These are phyloP conservation scores for Fusarium veterinarium DNA, from an alignment of 2,329 filamentous ascomycete species.

Conservation along the genomic window DNA sequence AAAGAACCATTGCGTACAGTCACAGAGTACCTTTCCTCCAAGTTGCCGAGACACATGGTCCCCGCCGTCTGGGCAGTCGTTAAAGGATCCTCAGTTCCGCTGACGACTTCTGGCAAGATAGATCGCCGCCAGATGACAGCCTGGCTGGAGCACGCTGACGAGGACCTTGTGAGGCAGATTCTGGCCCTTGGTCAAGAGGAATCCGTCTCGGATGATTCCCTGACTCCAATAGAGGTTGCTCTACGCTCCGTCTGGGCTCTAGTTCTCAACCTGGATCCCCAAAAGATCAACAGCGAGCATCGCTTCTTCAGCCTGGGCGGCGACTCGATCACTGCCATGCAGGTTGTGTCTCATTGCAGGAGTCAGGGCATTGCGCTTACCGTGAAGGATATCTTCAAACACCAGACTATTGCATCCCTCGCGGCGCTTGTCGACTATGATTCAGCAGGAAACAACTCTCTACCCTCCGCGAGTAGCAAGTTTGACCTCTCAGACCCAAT, in stretches of 20 bases:
- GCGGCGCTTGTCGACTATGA: background rate
- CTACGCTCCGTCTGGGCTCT: background rate
- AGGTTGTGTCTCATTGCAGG: background rate
- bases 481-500: background rate
- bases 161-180: background rate
- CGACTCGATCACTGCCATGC: background rate
- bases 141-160: background rate
- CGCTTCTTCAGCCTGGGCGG: background rate
- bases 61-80: background rate
- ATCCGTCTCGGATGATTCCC: background rate
- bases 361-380: background rate
- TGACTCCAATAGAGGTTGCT: background rate
- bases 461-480: background rate
- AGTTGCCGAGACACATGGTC: background rate
- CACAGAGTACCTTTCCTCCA: background rate
- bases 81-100: background rate
- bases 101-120: background rate
- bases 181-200: background rate
- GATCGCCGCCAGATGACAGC: background rate
- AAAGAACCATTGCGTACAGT: background rate
- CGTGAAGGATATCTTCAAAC: background rate
- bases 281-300: background rate
- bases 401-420: background rate
- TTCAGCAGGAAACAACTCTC: too few relatives aligned
- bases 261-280: background rate